phyloP scores from a whole-genome alignment of 1,284 basidiomycete species.

The Puccinia brachypodii region DNA sequence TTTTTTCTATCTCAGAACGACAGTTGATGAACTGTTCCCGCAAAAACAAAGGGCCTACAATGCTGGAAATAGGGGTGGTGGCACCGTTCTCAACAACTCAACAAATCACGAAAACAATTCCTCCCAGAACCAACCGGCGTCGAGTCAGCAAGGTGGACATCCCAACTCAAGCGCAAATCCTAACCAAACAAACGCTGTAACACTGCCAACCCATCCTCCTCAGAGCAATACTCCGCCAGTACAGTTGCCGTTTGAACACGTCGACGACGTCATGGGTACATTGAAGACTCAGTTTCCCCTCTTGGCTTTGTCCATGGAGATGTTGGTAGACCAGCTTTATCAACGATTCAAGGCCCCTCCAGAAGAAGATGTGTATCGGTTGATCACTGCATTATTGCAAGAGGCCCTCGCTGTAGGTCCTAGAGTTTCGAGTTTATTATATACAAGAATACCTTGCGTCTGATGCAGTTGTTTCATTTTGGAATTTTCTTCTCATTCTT shows the following conservation, averaged over 20 bases:
- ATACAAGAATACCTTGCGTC: background rate
- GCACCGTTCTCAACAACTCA: slow-evolving; percentile 45
- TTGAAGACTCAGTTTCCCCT: slow-evolving; percentile 96
- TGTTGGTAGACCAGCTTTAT: slow-evolving; percentile 92
- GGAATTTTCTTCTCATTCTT: background rate
- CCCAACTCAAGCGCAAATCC: slow-evolving; percentile 46
- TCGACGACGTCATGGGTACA: slow-evolving; percentile 91
- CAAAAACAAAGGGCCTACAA: slow-evolving; percentile 42
- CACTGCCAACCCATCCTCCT: slow-evolving; percentile 5
- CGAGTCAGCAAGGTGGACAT: slow-evolving; percentile 53
- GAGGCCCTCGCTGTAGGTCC: slow-evolving; percentile 61
- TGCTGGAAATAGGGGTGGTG: slow-evolving; percentile 36
- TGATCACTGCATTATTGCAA: slow-evolving; percentile 78
- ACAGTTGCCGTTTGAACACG: slow-evolving; percentile 81
- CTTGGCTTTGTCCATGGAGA: slow-evolving; percentile 91
- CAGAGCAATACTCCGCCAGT: slow-evolving; percentile 53
- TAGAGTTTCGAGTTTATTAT: background rate
- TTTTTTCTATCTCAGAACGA: slow-evolving; percentile 92
- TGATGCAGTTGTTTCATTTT: background rate
- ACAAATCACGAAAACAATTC: slow-evolving; percentile 50
- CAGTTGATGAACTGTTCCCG: slow-evolving; percentile 72
- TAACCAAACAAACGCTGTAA: background rate
- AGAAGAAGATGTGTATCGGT: slow-evolving; percentile 94
- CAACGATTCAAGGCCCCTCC: slow-evolving; percentile 84
- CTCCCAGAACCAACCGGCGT: slow-evolving; percentile 46